Conservation (phyloP, 208 protist species). For the Trichomonas tenax region DNA sequence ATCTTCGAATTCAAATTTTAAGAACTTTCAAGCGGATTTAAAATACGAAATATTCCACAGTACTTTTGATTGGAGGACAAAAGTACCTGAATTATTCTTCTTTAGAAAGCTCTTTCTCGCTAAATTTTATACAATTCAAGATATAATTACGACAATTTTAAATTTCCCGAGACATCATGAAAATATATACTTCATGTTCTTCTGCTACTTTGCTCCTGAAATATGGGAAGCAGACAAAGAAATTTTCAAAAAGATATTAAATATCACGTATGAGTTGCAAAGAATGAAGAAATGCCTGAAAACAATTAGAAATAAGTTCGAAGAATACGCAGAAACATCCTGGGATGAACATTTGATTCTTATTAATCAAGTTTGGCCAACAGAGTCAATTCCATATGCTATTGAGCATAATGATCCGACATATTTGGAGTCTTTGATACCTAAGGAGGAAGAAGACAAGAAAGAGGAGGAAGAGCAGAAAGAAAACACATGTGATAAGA, state of each 20-base stretch:
- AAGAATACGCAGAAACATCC: neutral
- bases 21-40: neutral
- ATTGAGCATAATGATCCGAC: neutral
- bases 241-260: neutral
- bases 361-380: neutral
- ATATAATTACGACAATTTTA: neutral
- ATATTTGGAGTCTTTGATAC: neutral
- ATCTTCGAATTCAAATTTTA: neutral
- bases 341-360: neutral
- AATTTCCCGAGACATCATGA: neutral
- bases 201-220: neutral
- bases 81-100: neutral
- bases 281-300: neutral
- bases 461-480: neutral
- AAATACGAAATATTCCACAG: neutral
- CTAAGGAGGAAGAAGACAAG: neutral
- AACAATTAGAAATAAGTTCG: neutral
- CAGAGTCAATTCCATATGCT: neutral
- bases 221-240: neutral
- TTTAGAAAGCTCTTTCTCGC: neutral
- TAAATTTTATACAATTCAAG: neutral
- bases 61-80: neutral
- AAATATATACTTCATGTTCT: neutral
- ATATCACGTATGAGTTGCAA: neutral
- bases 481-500: neutral